These are phyloP conservation scores for Porodaedalea pini DNA, from an alignment of 1,284 basidiomycete species.

Conservation along the genomic window DNA sequence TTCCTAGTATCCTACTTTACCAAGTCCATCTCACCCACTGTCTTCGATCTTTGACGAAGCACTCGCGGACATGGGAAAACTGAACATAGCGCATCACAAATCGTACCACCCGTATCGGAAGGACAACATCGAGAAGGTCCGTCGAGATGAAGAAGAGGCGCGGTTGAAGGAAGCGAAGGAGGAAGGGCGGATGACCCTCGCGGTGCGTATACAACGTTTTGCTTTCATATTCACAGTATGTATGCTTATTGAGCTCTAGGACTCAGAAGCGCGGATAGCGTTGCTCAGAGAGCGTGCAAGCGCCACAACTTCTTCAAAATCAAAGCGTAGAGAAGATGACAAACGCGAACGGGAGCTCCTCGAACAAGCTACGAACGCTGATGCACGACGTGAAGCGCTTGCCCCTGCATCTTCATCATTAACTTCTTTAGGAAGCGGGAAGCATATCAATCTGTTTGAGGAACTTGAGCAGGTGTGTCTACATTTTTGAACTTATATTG, in stretches of 20 bases:
- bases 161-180: constrained; percentile 56
- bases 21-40: background rate
- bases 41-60: background rate
- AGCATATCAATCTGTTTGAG: constrained; percentile 77
- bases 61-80: constrained; percentile 61
- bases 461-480: constrained; percentile 60
- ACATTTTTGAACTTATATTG: background rate
- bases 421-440: constrained; percentile 10
- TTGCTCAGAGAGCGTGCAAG: constrained; percentile 60
- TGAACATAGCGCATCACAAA: constrained; percentile 87
- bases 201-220: constrained; percentile 42
- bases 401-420: constrained; percentile 26
- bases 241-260: constrained; percentile 37
- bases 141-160: constrained; percentile 79
- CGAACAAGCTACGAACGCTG: constrained; percentile 20
- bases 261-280: constrained; percentile 75
- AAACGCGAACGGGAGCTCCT: constrained; percentile 35
- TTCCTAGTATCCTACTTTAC: too few species aligned
- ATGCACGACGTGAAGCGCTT: constrained; percentile 26
- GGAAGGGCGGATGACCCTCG: constrained; percentile 67
- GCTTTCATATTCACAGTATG: background rate
- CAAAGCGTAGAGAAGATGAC: constrained; percentile 37
- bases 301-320: constrained; percentile 32
- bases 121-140: constrained; percentile 80
- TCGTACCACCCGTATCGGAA: constrained; percentile 83